Base-by-base conservation (phyloP, 2,329 filamentous ascomycete species). In the Rugonectria rugulosa region DNA sequence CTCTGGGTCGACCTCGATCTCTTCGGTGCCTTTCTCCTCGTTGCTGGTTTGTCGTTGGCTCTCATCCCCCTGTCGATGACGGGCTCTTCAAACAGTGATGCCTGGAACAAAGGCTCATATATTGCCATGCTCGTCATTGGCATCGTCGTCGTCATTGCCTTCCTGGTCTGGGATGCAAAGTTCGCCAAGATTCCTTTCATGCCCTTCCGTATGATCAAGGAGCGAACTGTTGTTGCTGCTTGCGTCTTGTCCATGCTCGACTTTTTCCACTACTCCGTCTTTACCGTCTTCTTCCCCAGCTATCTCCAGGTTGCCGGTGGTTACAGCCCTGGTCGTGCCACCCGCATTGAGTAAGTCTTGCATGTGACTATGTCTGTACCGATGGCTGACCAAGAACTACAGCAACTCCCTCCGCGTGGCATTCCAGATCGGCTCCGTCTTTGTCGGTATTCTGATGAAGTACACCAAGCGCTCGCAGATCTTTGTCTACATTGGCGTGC, bases 201-300 rank as follows among this genome's bases (percentile, higher is more conserved):
- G 12, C 74, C 75, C 0, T 72, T 74, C 36, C 68, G 71, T 1
- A 72, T 77, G 67, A 63, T 75, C 47, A 71, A 76, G 51, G 61
- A 77, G 45, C 67, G 69, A 11, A 78, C 75, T 2, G 70, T 77
- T 7, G 64, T 76, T 10, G 73, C 72, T 0, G 75, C 75, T 1
- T 76, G 74, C 29, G 27, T 72, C 1, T 53, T 76, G 2, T 71
- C 68, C 6, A 67, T 73, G 21, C 64, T 77, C 2, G 75, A 77
- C 38, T 72, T 71, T 17, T 70, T 73, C 24, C 66, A 75, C 11
- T 75, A 77, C 44, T 72, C 72, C 2, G 62, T 72, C 24, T 77
- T 76, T 49, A 71, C 72, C 1, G 64, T 75, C 2, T 76, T 77
- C 59, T 76, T 76, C 41, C 72, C 73, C 0, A 77, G 74, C 37